phyloP scores from a whole-genome alignment of 805 yeast species.

The Jamesozyma hellenica region DNA sequence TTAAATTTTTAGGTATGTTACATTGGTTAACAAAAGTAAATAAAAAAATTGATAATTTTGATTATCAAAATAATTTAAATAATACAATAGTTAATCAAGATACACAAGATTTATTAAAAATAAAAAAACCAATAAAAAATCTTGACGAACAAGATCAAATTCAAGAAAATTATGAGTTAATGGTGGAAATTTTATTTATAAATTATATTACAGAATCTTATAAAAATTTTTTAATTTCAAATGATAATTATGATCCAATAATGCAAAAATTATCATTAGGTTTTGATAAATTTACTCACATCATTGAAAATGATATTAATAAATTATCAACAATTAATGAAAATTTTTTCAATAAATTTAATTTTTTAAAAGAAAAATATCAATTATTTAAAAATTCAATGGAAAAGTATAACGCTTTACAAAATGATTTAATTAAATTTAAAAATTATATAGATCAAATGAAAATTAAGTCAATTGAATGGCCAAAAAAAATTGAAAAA shows the following conservation, averaged over 20 bases:
- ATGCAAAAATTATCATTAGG: slow-evolving; percentile 47
- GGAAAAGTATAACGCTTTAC: slow-evolving; percentile 52
- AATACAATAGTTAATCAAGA: slow-evolving; percentile 18
- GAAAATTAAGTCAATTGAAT: slow-evolving; percentile 52
- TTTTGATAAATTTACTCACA: slow-evolving; percentile 41
- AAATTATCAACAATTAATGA: slow-evolving; percentile 34
- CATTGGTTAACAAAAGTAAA: slow-evolving; percentile 68
- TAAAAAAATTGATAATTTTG: slow-evolving; percentile 31
- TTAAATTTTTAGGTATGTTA: slow-evolving; percentile 66
- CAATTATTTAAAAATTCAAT: slow-evolving; percentile 41
- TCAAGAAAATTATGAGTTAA: slow-evolving; percentile 29
- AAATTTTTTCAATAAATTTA: slow-evolving; percentile 32
- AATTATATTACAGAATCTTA: slow-evolving; percentile 60
- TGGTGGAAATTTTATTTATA: slow-evolving; percentile 39
- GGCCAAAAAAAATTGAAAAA: slow-evolving; percentile 51
- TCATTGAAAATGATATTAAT: slow-evolving; percentile 39
- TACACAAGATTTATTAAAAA: slow-evolving; percentile 24
- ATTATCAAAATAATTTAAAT: slow-evolving; percentile 17
- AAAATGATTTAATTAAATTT: slow-evolving; percentile 60
- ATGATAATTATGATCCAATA: slow-evolving; percentile 50
- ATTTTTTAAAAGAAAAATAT: slow-evolving; percentile 36
- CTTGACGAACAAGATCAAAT: slow-evolving; percentile 26
- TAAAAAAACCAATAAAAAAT: slow-evolving; percentile 18
- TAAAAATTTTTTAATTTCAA: slow-evolving; percentile 50
- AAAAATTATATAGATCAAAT: slow-evolving; percentile 60